A percentile compares a stretch with the other conserved stretches of the same genome.
These are phyloP conservation scores for Saccharomyces hybrid DNA, from an alignment of 1,139 yeast species.

Conservation along the genomic window DNA sequence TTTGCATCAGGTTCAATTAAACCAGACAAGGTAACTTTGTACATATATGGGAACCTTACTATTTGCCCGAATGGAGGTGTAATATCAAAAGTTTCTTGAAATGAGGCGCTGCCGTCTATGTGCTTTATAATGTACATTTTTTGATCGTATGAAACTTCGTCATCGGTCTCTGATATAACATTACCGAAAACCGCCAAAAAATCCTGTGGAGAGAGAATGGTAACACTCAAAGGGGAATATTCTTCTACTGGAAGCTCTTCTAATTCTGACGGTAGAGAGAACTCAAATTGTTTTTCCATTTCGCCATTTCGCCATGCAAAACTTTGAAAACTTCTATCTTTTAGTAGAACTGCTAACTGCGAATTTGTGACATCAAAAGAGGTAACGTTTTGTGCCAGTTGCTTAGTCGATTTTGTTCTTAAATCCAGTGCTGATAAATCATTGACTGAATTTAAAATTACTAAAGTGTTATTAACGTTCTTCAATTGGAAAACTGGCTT, in stretches of 20 bases:
- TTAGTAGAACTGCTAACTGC: conserved; percentile 7
- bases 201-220: conserved; percentile 11
- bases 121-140: conserved; percentile 17
- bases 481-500: background rate
- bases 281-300: background rate
- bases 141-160: conserved; percentile 22
- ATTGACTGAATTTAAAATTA: conserved; percentile 6
- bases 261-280: conserved; percentile 14
- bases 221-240: conserved; percentile 15
- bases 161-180: conserved; percentile 13
- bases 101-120: conserved; percentile 12
- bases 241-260: conserved; percentile 14
- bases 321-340: conserved; percentile 6
- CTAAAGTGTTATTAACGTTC: conserved; percentile 1
- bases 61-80: conserved; percentile 54
- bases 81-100: conserved; percentile 40
- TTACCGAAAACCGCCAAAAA: conserved; percentile 21
- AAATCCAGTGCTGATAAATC: conserved; percentile 4
- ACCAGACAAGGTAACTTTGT: conserved; percentile 36
- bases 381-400: conserved; percentile 4
- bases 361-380: conserved; percentile 14
- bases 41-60: conserved; percentile 44
- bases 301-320: background rate
- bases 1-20: conserved; percentile 38
- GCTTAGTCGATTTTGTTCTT: background rate